Evolutionary conservation across 2,329 filamentous ascomycete genomes (phyloP).

Genomic region (Chaetomium olivaceum): DNA sequence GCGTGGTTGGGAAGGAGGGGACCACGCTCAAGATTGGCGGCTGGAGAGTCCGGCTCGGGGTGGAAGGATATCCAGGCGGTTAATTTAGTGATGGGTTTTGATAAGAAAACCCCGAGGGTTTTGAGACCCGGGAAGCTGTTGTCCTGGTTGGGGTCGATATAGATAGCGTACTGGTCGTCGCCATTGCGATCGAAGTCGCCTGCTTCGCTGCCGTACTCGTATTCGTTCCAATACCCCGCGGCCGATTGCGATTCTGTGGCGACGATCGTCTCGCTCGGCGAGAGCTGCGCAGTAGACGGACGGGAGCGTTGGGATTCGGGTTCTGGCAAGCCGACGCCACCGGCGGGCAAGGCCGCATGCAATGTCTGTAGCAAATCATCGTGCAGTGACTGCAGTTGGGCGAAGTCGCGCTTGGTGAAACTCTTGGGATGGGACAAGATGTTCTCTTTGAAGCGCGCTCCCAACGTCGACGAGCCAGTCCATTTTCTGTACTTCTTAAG

Average conservation of each 20-base stretch:
- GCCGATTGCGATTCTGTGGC: constrained; percentile 32
- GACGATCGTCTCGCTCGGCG: constrained; percentile 27
- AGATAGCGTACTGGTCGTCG: constrained; percentile 66
- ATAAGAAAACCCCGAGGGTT: constrained; percentile 56
- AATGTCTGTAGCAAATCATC: constrained; percentile 52
- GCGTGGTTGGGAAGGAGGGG: constrained; percentile 36
- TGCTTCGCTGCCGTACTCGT: constrained; percentile 75
- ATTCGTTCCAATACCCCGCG: constrained; percentile 78
- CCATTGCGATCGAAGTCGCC: constrained; percentile 49
- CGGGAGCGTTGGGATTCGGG: constrained; percentile 16
- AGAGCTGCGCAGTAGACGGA: constrained; percentile 19
- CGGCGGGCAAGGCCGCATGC: constrained; percentile 46
- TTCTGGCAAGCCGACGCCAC: constrained; percentile 23
- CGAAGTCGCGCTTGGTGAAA: constrained; percentile 69
- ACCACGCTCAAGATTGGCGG: constrained; percentile 30
- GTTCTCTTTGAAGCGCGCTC: constrained; percentile 65
- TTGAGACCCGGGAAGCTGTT: constrained; percentile 63
- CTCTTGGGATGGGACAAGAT: constrained; percentile 67
- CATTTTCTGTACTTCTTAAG: constrained; percentile 87
- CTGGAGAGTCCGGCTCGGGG: neutral
- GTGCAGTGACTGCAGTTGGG: constrained; percentile 51
- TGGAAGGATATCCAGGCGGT: constrained; percentile 50
- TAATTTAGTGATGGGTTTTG: constrained; percentile 52
- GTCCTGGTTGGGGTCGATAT: constrained; percentile 68
- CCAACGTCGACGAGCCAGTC: constrained; percentile 70